Evolutionary conservation across 2,329 filamentous ascomycete species (phyloP).

Genomic region (Didymella lethalis): DNA sequence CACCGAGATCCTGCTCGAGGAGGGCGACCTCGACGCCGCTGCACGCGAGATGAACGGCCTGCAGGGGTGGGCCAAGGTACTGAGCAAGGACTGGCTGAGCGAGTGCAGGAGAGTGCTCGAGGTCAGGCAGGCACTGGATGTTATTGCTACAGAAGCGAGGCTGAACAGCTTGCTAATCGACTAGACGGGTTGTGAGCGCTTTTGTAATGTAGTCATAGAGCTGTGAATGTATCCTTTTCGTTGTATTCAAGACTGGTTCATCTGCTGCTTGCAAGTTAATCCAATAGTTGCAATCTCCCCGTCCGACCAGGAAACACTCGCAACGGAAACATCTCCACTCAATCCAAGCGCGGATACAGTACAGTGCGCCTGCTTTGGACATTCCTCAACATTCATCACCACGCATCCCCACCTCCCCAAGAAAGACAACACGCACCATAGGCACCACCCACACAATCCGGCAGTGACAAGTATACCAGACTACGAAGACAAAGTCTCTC

Average conservation of each 20-base stretch:
- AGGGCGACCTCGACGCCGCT: slow-evolving; percentile 89
- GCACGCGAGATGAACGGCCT: slow-evolving; percentile 95
- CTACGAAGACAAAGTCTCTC: no score
- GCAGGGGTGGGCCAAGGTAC: slow-evolving; percentile 91
- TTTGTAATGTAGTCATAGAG: slow-evolving; percentile 23
- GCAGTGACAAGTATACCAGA: no score
- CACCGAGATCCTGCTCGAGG: slow-evolving; percentile 88
- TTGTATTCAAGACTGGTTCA: neutral
- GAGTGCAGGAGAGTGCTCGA: slow-evolving; percentile 93
- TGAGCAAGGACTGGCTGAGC: slow-evolving; percentile 91
- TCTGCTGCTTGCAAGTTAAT: neutral
- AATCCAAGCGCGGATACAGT: no score
- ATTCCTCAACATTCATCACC: no score
- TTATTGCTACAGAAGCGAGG: slow-evolving; percentile 88
- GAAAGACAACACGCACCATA: no score
- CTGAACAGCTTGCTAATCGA: slow-evolving; percentile 87
- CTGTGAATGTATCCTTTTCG: slow-evolving; percentile 16
- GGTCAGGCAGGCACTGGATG: slow-evolving; percentile 94
- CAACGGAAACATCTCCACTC: no score
- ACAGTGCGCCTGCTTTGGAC: no score
- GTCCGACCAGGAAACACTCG: no score
- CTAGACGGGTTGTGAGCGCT: slow-evolving; percentile 47
- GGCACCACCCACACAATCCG: no score
- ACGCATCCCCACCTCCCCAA: no score
- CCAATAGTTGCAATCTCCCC: no score